phyloP scores from a whole-genome alignment of 441 rosid genomes.

The Lepidium campestre region DNA sequence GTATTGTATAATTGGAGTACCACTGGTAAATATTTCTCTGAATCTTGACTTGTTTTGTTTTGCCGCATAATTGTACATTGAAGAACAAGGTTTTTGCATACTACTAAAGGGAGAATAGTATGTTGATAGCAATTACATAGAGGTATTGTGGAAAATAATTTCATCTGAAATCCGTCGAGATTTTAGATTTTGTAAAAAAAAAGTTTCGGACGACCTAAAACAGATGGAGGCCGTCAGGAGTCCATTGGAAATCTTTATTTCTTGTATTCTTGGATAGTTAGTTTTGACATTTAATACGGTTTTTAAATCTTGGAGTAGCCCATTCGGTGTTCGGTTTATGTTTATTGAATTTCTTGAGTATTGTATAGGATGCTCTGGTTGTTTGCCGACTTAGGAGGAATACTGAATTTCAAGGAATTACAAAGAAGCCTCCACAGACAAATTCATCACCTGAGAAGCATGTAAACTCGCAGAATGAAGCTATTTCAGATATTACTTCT shows the following conservation, averaged over 20 bases:
- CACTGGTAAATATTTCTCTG: conserved; percentile 40
- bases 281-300: too few relatives aligned
- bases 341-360: conserved; percentile 19
- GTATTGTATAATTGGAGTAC: conserved; percentile 49
- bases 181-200: too few relatives aligned
- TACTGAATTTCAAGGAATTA: conserved; percentile 28
- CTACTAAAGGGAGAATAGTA: conserved; percentile 7
- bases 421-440: conserved; percentile 1
- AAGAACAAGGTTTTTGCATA: not conserved
- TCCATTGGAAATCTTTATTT: too few relatives aligned
- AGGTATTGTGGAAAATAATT: not conserved
- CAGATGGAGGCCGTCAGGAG: too few relatives aligned
- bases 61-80: not conserved
- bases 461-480: conserved; percentile 22
- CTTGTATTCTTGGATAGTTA: too few relatives aligned
- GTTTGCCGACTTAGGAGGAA: conserved; percentile 73
- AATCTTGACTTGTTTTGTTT: not conserved
- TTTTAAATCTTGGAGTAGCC: not conserved
- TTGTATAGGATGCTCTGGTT: conserved; percentile 58
- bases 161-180: too few relatives aligned
- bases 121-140: not conserved
- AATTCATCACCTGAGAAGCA: not conserved
- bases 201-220: too few relatives aligned
- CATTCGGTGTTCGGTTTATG: not conserved
- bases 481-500: conserved; percentile 9